Conservation (phyloP, 495 filamentous ascomycete genomes). For the Pseudotulostoma volvatum region DNA sequence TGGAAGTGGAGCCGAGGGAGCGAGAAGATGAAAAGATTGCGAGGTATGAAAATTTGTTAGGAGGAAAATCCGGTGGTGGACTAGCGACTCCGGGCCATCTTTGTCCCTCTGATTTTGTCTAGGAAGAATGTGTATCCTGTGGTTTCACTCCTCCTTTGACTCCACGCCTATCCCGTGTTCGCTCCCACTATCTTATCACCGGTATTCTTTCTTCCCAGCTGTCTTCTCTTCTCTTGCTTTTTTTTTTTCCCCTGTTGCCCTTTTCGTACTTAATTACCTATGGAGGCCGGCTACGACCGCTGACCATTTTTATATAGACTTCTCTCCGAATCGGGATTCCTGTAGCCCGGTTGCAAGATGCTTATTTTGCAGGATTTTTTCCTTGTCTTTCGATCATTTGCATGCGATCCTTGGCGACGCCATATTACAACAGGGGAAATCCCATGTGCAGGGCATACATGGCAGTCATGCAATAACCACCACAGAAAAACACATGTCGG, state of each 20-base stretch:
- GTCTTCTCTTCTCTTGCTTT: constrained; percentile 6
- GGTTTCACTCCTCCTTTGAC: background rate
- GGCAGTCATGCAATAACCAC: too few relatives aligned
- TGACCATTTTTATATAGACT: constrained; percentile 35
- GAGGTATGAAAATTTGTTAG: constrained; percentile 34
- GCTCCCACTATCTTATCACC: background rate
- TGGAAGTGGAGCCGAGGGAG: constrained; percentile 84
- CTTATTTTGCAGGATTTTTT: background rate
- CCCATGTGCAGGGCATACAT: too few relatives aligned
- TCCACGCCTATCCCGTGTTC: too few relatives aligned
- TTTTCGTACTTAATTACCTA: constrained; percentile 1
- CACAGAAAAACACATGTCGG: too few relatives aligned
- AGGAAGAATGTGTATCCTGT: background rate
- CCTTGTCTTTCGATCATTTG: background rate
- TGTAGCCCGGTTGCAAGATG: constrained; percentile 26
- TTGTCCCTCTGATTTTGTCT: background rate
- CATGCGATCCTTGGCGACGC: background rate
- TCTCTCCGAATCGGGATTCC: constrained; percentile 58
- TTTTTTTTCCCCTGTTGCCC: constrained; percentile 3
- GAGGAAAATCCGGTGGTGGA: too few relatives aligned
- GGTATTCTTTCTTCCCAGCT: background rate
- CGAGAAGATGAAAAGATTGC: constrained; percentile 90
- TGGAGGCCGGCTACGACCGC: constrained; percentile 4
- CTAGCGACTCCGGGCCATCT: too few relatives aligned
- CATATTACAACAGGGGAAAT: too few relatives aligned